Conservation (phyloP, 2,329 filamentous ascomycete genomes). For the Teratosphaeria zuluensis region DNA sequence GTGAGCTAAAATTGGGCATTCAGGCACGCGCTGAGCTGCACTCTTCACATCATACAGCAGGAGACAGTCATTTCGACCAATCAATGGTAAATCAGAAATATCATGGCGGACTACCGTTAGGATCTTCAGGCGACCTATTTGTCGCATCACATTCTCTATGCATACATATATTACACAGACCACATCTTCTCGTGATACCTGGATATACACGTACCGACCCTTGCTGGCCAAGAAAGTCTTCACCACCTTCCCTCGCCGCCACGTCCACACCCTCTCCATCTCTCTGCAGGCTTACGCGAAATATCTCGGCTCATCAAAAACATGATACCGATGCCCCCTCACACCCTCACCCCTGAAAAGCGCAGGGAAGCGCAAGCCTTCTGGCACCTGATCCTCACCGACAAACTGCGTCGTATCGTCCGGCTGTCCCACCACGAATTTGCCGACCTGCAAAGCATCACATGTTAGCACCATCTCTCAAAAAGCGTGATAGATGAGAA, state of each 20-base stretch:
- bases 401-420: constrained; percentile 57
- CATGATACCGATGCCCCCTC: constrained; percentile 83
- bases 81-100: no score
- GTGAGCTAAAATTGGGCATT: neutral
- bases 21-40: neutral
- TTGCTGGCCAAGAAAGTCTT: no score
- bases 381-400: constrained; percentile 62
- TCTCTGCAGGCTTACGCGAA: constrained; percentile 15
- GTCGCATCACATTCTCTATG: no score
- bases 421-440: constrained; percentile 73
- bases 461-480: neutral
- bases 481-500: neutral
- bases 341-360: constrained; percentile 80
- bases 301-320: constrained; percentile 85
- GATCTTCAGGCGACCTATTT: no score
- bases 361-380: constrained; percentile 71
- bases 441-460: constrained; percentile 53
- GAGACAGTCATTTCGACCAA: no score
- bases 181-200: no score
- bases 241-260: no score
- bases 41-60: neutral
- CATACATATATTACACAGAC: no score
- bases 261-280: no score
- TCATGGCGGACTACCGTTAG: no score
- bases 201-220: no score